A percentile compares a stretch with the other conserved stretches of the same genome.
Evolutionary conservation across 176 grass and related monocot genomes (phyloP).

Genomic region (Dendrocalamus sinicus): DNA sequence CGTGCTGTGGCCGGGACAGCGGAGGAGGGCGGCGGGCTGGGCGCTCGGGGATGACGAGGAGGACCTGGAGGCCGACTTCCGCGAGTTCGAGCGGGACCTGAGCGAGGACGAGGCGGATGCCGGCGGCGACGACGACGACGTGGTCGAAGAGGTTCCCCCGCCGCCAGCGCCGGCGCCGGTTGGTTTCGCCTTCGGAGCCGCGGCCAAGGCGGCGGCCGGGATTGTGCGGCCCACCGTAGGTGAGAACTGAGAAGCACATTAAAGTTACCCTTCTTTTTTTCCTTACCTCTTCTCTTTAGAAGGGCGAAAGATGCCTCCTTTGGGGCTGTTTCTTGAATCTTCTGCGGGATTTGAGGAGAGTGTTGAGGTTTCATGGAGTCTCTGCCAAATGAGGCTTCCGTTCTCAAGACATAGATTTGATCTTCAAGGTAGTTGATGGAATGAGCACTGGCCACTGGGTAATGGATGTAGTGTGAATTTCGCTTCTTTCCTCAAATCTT

Average conservation of each 20-base stretch:
- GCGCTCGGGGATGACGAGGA: slow-evolving; percentile 18
- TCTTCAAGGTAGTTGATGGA: background rate
- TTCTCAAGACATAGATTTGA: background rate
- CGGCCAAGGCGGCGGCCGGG: slow-evolving; percentile 1
- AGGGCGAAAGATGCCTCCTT: slow-evolving; percentile 6
- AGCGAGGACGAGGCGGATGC: slow-evolving; percentile 29
- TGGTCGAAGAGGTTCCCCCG: slow-evolving; percentile 41
- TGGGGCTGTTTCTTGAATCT: background rate
- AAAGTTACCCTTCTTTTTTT: background rate
- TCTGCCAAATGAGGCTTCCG: background rate
- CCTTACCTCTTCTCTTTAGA: background rate
- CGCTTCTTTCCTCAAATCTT: background rate
- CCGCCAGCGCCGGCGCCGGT: background rate
- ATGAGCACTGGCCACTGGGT: background rate
- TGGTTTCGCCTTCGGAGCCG: slow-evolving; percentile 15
- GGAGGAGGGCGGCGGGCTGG: background rate
- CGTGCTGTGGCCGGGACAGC: slow-evolving; percentile 49
- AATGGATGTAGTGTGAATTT: background rate
- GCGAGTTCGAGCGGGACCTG: slow-evolving; percentile 56
- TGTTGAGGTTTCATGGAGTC: background rate
- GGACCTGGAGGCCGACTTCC: slow-evolving; percentile 75
- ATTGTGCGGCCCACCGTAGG: background rate
- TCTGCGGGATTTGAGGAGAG: background rate
- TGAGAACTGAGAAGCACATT: slow-evolving; percentile 35
- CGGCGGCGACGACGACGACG: background rate